Percentiles rank a stretch among this genome's conserved stretches.
Conservation (phyloP, 2,329 filamentous ascomycete species). For the Aspergillus versicolor region DNA sequence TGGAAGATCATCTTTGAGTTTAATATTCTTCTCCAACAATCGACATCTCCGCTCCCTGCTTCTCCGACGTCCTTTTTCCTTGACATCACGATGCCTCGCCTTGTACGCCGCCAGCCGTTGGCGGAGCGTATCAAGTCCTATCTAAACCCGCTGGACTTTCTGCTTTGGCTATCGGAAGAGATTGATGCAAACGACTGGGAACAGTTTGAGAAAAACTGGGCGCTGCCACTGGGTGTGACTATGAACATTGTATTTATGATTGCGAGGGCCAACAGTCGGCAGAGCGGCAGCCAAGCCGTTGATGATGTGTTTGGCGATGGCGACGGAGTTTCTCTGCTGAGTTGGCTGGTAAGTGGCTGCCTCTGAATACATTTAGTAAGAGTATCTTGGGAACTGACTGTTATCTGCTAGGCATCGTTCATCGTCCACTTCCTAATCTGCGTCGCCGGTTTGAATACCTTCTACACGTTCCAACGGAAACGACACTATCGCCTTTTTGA, state of each 20-base stretch:
- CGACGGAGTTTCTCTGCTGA: slow-evolving; percentile 63
- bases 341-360: slow-evolving; percentile 57
- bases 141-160: slow-evolving; percentile 83
- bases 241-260: slow-evolving; percentile 80
- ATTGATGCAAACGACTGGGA: slow-evolving; percentile 91
- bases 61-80: background rate
- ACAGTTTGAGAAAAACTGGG: slow-evolving; percentile 69
- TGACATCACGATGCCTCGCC: slow-evolving; percentile 65
- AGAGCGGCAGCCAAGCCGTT: slow-evolving; percentile 48
- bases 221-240: slow-evolving; percentile 70
- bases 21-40: background rate
- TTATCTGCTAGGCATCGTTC: slow-evolving; percentile 58
- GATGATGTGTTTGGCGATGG: slow-evolving; percentile 87
- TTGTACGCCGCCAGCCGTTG: slow-evolving; percentile 79
- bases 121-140: slow-evolving; percentile 75
- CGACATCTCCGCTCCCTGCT: background rate
- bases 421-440: slow-evolving; percentile 68
- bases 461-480: slow-evolving; percentile 77
- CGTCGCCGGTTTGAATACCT: slow-evolving; percentile 71
- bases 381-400: slow-evolving; percentile 4
- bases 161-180: slow-evolving; percentile 89
- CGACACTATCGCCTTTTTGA: slow-evolving; percentile 92
- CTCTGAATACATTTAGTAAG: background rate
- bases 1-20: background rate
- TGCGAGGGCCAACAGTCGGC: slow-evolving; percentile 72